Percentiles rank a stretch among this genome's conserved stretches.
Evolutionary conservation across 2,329 filamentous ascomycete species (phyloP).

Genomic region (Aspergillus quadricinctus): DNA sequence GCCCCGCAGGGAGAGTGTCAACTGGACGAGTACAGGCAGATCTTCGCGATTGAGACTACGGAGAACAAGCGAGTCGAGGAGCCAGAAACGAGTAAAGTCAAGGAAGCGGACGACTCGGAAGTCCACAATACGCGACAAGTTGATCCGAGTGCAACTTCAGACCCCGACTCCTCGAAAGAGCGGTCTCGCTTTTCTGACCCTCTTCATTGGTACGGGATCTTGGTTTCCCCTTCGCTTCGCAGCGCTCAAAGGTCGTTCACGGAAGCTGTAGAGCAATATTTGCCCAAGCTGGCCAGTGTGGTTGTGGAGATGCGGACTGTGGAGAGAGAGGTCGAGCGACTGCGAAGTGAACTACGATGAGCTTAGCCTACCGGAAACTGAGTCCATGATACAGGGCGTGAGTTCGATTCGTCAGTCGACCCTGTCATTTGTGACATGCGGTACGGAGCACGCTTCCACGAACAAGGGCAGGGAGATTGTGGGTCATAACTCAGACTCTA

Average conservation of each 20-base stretch:
- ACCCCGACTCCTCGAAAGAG: constrained; percentile 19
- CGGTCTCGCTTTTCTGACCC: constrained; percentile 37
- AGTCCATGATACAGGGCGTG: background rate
- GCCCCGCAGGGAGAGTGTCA: background rate
- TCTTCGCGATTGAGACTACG: constrained; percentile 9
- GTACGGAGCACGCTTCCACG: background rate
- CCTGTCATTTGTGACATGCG: background rate
- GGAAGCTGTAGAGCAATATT: constrained; percentile 30
- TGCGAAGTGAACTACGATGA: constrained; percentile 22
- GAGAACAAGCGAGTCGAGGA: constrained; percentile 4
- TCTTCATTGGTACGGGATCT: constrained; percentile 47
- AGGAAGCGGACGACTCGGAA: background rate
- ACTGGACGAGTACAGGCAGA: constrained; percentile 5
- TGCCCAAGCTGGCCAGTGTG: constrained; percentile 36
- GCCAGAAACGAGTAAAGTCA: constrained; percentile 1
- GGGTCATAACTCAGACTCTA: background rate
- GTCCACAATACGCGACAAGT: background rate
- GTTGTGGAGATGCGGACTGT: constrained; percentile 37
- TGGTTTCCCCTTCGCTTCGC: constrained; percentile 43
- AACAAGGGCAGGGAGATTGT: background rate
- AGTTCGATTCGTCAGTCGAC: background rate
- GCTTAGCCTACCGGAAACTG: background rate
- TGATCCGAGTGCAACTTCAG: constrained; percentile 1
- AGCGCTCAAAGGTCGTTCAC: constrained; percentile 42
- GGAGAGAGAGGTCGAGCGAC: constrained; percentile 35